Percentiles rank a stretch among this genome's conserved stretches.
Evolutionary conservation across 2,329 filamentous ascomycete species (phyloP).

Genomic region (Coniochaeta sp.): DNA sequence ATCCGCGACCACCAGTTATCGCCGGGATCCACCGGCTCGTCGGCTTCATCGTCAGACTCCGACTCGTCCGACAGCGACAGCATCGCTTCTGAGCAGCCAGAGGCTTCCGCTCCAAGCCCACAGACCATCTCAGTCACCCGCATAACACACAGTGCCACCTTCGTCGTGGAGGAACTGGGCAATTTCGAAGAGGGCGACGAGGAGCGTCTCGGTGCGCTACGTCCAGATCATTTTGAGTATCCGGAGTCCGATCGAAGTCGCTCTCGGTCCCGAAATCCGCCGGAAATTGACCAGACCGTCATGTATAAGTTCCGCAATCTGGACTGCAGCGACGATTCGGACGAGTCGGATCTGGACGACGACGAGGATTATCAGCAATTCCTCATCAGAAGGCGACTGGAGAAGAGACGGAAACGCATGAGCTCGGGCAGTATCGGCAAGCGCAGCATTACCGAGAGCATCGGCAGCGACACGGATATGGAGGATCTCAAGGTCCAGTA

Average conservation of each 20-base stretch:
- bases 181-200: slow-evolving; percentile 38
- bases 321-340: slow-evolving; percentile 32
- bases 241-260: slow-evolving; percentile 31
- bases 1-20: slow-evolving; percentile 27
- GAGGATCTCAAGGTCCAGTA: slow-evolving; percentile 29
- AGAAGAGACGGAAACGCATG: slow-evolving; percentile 35
- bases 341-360: slow-evolving; percentile 25
- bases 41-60: slow-evolving; percentile 18
- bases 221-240: slow-evolving; percentile 38
- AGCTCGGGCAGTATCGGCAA: slow-evolving; percentile 47
- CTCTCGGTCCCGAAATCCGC: slow-evolving; percentile 24
- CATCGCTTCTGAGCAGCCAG: slow-evolving; percentile 11
- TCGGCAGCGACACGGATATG: slow-evolving; percentile 40
- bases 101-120: slow-evolving; percentile 6
- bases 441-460: slow-evolving; percentile 42
- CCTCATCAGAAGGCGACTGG: slow-evolving; percentile 30
- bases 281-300: slow-evolving; percentile 33
- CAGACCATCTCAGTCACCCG: background rate
- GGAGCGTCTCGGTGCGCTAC: slow-evolving; percentile 32
- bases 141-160: slow-evolving; percentile 11
- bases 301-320: slow-evolving; percentile 37
- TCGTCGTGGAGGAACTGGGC: slow-evolving; percentile 35
- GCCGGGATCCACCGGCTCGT: slow-evolving; percentile 28
- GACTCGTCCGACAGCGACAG: slow-evolving; percentile 15
- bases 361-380: slow-evolving; percentile 29